Conservation (phyloP, 164 flowering plant genomes). For the Hamamelis virginiana region DNA sequence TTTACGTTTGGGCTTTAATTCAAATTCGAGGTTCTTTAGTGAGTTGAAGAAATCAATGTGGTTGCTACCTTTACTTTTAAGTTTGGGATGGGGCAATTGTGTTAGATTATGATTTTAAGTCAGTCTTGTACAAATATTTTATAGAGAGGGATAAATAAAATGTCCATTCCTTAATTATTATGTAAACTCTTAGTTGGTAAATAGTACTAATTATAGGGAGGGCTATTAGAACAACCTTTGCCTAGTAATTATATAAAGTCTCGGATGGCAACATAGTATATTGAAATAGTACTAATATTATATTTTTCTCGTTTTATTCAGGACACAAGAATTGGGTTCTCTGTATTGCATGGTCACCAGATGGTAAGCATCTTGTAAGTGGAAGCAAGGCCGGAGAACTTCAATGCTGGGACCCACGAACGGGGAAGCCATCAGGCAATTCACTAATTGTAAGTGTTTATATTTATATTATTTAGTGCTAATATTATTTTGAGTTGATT, state of each 20-base stretch:
- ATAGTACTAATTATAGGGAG: background rate
- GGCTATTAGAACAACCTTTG: background rate
- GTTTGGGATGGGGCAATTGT: too few relatives aligned
- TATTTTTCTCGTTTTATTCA: conserved; percentile 25
- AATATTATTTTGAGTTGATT: background rate
- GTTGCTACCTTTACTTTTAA: too few relatives aligned
- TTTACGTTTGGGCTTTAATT: too few relatives aligned
- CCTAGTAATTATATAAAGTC: background rate
- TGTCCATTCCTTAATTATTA: background rate
- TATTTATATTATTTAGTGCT: background rate
- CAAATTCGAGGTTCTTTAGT: too few relatives aligned
- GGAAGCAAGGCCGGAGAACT: conserved; percentile 94
- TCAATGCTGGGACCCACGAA: conserved; percentile 82
- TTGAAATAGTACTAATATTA: background rate
- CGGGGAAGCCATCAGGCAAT: conserved; percentile 80
- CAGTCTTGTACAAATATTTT: too few relatives aligned
- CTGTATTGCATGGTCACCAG: conserved; percentile 97
- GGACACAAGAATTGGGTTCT: conserved; percentile 99
- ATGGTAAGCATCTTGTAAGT: conserved; percentile 92
- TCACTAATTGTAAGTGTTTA: conserved; percentile 53
- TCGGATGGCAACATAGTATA: background rate
- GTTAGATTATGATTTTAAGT: too few relatives aligned
- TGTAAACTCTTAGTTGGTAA: background rate
- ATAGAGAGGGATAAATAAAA: too few relatives aligned
- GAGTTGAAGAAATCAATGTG: too few relatives aligned